phyloP scores from a whole-genome alignment of 495 filamentous ascomycete species.

The Hypoxylon fragiforme region DNA sequence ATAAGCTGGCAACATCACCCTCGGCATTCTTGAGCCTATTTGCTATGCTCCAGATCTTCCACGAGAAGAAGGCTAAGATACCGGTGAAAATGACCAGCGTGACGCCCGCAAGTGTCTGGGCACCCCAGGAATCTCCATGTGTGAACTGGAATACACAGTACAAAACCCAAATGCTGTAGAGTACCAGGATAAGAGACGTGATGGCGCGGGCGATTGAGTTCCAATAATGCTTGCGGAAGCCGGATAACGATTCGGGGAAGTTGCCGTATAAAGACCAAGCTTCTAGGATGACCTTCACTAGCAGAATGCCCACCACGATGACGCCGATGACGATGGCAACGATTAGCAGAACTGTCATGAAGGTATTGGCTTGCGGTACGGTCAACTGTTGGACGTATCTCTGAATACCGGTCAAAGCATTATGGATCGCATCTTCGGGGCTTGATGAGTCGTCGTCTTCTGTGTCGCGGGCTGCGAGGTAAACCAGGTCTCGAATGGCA shows the following conservation, averaged over 20 bases:
- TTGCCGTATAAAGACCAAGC: constrained; percentile 85
- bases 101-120: constrained; percentile 79
- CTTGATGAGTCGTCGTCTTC: constrained; percentile 31
- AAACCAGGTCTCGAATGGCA: constrained; percentile 54
- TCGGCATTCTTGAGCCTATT: constrained; percentile 71
- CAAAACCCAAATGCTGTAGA: constrained; percentile 94
- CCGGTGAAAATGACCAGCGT: constrained; percentile 81
- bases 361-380: constrained; percentile 87
- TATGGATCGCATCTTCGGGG: constrained; percentile 37
- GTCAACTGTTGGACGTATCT: constrained; percentile 74
- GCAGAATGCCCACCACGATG: constrained; percentile 82
- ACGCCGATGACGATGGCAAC: constrained; percentile 85
- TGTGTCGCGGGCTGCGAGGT: constrained; percentile 51
- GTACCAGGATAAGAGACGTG: constrained; percentile 83
- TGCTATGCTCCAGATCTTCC: constrained; percentile 79
- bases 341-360: constrained; percentile 91
- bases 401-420: constrained; percentile 68
- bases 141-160: constrained; percentile 97
- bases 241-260: constrained; percentile 78
- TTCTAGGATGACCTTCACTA: constrained; percentile 92
- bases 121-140: constrained; percentile 93
- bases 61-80: constrained; percentile 75
- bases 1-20: constrained; percentile 74
- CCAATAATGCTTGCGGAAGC: constrained; percentile 97
- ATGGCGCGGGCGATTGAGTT: constrained; percentile 83